Percentiles rank a stretch among this genome's conserved stretches.
These are phyloP conservation scores for Cryptococcus sp. DNA, from an alignment of 1,284 basidiomycete species.

Conservation along the genomic window DNA sequence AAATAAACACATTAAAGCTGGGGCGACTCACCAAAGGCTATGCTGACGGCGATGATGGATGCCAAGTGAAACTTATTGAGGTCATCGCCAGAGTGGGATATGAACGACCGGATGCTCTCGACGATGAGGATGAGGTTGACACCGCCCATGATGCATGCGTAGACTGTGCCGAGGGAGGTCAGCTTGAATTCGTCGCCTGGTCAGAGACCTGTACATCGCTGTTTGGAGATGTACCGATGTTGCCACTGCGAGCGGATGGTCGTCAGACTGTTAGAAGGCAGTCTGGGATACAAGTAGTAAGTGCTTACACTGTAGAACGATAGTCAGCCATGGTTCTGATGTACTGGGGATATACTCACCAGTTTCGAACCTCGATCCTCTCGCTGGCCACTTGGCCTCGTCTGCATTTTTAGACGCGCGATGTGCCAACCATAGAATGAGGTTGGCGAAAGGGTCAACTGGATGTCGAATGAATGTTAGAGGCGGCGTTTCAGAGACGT, in stretches of 20 bases:
- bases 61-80: conserved; percentile 73
- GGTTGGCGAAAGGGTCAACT: conserved; percentile 83
- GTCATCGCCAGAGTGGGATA: conserved; percentile 58
- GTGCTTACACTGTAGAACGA: conserved; percentile 15
- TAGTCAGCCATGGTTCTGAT: neutral
- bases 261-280: neutral
- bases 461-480: neutral
- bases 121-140: conserved; percentile 52
- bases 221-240: conserved; percentile 19
- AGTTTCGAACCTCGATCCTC: conserved; percentile 83
- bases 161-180: conserved; percentile 52
- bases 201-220: neutral
- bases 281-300: too few relatives aligned
- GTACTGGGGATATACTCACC: conserved; percentile 51
- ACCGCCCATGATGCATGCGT: conserved; percentile 58
- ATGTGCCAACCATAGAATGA: conserved; percentile 79
- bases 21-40: conserved; percentile 63
- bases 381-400: conserved; percentile 82
- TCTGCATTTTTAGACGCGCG: conserved; percentile 69
- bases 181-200: neutral
- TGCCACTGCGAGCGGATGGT: conserved; percentile 19
- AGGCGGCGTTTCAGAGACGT: neutral
- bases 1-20: neutral
- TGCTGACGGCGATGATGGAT: conserved; percentile 74
- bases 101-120: conserved; percentile 69